phyloP scores from a whole-genome alignment of 192 early-diverging fungal species.

The Coemansia sp. region DNA sequence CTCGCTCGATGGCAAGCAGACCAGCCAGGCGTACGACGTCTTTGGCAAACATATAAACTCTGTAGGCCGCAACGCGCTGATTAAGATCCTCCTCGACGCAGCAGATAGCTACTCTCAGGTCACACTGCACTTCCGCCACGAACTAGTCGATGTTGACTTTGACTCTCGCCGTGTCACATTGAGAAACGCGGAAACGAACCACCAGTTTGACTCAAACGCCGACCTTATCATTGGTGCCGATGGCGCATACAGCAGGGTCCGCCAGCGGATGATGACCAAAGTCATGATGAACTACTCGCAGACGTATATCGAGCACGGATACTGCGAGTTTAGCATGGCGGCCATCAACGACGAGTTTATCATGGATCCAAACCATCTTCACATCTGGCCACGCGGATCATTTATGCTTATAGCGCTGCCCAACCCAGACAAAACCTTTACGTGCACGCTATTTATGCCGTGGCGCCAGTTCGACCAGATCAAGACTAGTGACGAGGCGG shows the following conservation, averaged over 20 bases:
- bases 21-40: constrained; percentile 84
- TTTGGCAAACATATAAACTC: constrained; percentile 94
- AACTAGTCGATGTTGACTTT: constrained; percentile 69
- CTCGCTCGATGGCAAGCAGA: constrained; percentile 63
- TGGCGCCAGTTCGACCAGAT: constrained; percentile 76
- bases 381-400: constrained; percentile 95
- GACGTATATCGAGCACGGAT: constrained; percentile 87
- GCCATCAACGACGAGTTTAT: constrained; percentile 69
- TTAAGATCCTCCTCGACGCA: constrained; percentile 74
- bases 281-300: constrained; percentile 83
- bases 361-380: constrained; percentile 89
- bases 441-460: constrained; percentile 97
- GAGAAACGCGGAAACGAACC: constrained; percentile 26
- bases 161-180: constrained; percentile 59
- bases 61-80: constrained; percentile 81
- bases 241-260: constrained; percentile 79
- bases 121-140: constrained; percentile 73
- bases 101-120: constrained; percentile 70
- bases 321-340: constrained; percentile 90
- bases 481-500: constrained; percentile 60
- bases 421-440: constrained; percentile 92
- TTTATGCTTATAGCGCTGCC: constrained; percentile 99
- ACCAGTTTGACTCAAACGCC: constrained; percentile 49
- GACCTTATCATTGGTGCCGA: constrained; percentile 90
- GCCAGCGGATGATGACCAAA: constrained; percentile 79